Conservation (phyloP, 2,329 filamentous ascomycete genomes). For the Metarhizium rileyi region DNA sequence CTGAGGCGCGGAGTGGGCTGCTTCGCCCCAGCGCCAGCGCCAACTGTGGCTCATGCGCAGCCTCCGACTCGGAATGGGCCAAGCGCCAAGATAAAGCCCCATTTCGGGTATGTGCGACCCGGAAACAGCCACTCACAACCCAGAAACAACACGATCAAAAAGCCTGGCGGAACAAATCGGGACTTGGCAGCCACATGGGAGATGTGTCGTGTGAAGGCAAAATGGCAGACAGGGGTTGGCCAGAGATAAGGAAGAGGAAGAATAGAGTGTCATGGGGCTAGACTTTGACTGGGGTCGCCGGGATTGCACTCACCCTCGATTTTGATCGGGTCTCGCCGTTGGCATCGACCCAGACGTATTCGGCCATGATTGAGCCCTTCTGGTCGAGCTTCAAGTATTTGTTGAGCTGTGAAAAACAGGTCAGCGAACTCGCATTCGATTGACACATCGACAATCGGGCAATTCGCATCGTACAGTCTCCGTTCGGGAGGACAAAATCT, state of each 20-base stretch:
- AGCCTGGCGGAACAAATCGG: constrained; percentile 3
- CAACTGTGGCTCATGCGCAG: constrained; percentile 1
- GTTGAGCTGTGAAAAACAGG: constrained; percentile 51
- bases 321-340: constrained; percentile 81
- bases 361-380: constrained; percentile 79
- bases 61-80: not conserved
- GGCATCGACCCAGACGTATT: constrained; percentile 95
- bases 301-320: constrained; percentile 66
- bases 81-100: not conserved
- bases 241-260: not conserved
- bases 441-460: constrained; percentile 3
- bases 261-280: not conserved
- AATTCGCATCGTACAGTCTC: constrained; percentile 22
- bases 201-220: not conserved
- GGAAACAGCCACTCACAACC: not conserved
- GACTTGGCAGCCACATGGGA: not conserved
- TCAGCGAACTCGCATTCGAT: constrained; percentile 12
- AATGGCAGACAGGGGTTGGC: not conserved
- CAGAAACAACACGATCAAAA: not conserved
- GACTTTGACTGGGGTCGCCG: not conserved
- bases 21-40: not conserved
- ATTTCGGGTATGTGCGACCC: not conserved
- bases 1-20: not conserved
- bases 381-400: constrained; percentile 91
- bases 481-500: constrained; percentile 19